These are phyloP conservation scores for Cystofilobasidium bisporidii DNA, from an alignment of 768 basidiomycete species.

Conservation along the genomic window DNA sequence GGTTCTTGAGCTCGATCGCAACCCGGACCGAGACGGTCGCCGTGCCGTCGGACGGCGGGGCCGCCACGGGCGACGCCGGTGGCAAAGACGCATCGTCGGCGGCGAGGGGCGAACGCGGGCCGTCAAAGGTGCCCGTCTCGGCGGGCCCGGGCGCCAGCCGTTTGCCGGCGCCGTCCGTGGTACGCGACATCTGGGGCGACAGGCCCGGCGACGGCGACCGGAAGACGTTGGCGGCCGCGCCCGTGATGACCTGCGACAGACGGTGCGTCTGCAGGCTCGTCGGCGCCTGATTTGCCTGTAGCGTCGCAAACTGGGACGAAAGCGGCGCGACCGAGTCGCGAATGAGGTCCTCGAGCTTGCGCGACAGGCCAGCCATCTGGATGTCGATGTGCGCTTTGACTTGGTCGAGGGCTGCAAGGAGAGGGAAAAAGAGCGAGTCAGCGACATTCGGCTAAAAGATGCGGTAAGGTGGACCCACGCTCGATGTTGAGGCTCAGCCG, in stretches of 20 bases:
- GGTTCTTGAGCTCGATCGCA: constrained; percentile 72
- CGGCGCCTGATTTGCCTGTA: constrained; percentile 17
- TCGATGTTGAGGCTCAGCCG: constrained; percentile 89
- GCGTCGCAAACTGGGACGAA: constrained; percentile 24
- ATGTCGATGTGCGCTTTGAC: constrained; percentile 96
- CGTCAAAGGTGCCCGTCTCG: not conserved
- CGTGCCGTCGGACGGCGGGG: not conserved
- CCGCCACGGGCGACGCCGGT: not conserved
- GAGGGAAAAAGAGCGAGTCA: not conserved
- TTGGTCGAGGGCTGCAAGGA: constrained; percentile 73
- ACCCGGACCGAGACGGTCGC: constrained; percentile 42
- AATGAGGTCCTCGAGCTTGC: constrained; percentile 28
- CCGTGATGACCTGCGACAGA: not conserved
- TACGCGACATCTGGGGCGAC: not conserved
- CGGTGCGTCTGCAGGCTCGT: constrained; percentile 1
- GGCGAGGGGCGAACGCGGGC: not conserved
- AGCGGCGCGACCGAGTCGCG: constrained; percentile 27
- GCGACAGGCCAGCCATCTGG: constrained; percentile 69
- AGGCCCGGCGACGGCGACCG: constrained; percentile 2
- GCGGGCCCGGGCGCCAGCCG: not conserved
- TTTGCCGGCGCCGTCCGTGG: not conserved
- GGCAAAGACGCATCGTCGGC: not conserved
- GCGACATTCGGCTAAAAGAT: not conserved
- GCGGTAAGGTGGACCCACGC: constrained; percentile 54
- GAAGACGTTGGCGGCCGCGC: not conserved